Percentiles rank a stretch among this genome's conserved stretches.
Evolutionary conservation across 306 rosid genomes (phyloP).

Genomic region (Fagus crenata): DNA sequence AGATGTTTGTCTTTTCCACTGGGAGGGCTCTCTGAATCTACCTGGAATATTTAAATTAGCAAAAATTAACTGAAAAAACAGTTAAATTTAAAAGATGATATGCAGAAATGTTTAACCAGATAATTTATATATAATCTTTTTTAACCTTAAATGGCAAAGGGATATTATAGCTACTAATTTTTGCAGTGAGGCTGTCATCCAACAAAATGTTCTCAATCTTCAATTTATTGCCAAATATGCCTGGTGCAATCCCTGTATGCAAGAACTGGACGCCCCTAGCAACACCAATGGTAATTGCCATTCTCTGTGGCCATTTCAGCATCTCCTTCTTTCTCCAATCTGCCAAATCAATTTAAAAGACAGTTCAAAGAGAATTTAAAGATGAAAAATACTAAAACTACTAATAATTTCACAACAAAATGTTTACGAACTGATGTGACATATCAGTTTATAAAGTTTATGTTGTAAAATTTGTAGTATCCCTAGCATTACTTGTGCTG

Average conservation of each 20-base stretch:
- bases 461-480: too few relatives aligned
- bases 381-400: background rate
- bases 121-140: constrained; percentile 4
- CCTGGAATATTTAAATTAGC: constrained; percentile 29
- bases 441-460: too few relatives aligned
- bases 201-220: constrained; percentile 61
- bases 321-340: constrained; percentile 71
- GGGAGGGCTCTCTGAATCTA: constrained; percentile 32
- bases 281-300: constrained; percentile 63
- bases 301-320: constrained; percentile 92
- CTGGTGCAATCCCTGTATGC: constrained; percentile 63
- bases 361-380: background rate
- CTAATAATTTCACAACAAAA: too few relatives aligned
- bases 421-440: too few relatives aligned
- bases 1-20: constrained; percentile 25
- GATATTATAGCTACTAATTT: constrained; percentile 70
- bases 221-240: constrained; percentile 68
- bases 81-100: too few relatives aligned
- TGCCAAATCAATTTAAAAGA: constrained; percentile 29
- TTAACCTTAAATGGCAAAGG: constrained; percentile 65
- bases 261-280: constrained; percentile 77
- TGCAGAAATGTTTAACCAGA: background rate
- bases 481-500: background rate
- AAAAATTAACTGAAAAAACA: constrained; percentile 12
- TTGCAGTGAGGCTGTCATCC: constrained; percentile 66